Base-by-base conservation (phyloP, 2,329 filamentous ascomycete genomes). In the Ustulina deusta region DNA sequence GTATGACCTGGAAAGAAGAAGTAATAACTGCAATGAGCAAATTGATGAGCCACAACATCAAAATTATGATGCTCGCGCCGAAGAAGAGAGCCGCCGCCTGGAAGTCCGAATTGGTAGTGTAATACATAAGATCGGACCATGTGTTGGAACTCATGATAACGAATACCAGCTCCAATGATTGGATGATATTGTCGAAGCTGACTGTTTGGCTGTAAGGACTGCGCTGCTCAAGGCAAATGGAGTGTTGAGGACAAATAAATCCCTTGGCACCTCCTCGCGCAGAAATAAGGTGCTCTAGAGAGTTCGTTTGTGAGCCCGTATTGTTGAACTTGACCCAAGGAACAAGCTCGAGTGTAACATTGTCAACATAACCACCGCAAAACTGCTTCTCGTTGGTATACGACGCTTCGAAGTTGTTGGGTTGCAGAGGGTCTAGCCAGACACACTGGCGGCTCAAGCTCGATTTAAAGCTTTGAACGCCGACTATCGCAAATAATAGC, bases 141-240 rank as follows among this genome's bases (percentile, higher is more conserved):
- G 96, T 99, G 78, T 99, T 99, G 56, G 94, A 95, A 75, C 93
- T 97, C 93, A 99, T 99, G 77, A 99, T 91, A 59, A 99, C 93
- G 77, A 99, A 99, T 1, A 99, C 94, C 65, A 98, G 84, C 81
- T 99, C 94, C 60, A 98, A 82, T 0, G 94, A 97, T 71, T 98
- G 90, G 34, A 93, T 81, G 46, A 99, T 97, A 77, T 98, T 95
- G 82, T 99, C 96, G 76, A 98, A 99, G 78, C 91, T 97, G 74
- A 97, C 87, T 0, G 96, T 99, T 59, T 89, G 89, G 74, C 93
- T 93, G 78, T 88, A 93, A 0, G 96, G 96, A 75, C 92, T 97
- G 1, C 81, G 76, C 66, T 90, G 89, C 79, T 97, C 89, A 20
- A 97, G 85, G 76, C 96, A 99, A 3, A 92, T 81, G 0, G 95